phyloP scores from a whole-genome alignment of 495 filamentous ascomycete species.

The Trichoderma gamsii region DNA sequence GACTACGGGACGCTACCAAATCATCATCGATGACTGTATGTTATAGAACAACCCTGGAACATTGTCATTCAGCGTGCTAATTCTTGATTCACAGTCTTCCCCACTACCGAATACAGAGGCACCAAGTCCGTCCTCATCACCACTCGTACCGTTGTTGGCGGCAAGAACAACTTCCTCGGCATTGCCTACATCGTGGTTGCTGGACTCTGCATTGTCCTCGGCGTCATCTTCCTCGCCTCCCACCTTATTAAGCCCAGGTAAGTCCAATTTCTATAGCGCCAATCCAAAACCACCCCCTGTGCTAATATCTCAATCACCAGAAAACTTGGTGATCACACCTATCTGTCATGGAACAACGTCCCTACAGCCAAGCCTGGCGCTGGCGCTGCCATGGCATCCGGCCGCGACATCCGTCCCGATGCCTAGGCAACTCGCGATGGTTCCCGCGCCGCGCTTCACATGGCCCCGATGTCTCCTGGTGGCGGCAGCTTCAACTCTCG shows the following conservation, averaged over 20 bases:
- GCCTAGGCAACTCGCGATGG: constrained; percentile 15
- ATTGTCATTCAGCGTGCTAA: constrained; percentile 24
- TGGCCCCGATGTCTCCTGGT: background rate
- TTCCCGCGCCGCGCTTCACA: constrained; percentile 2
- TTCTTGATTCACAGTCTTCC: constrained; percentile 53
- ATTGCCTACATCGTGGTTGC: constrained; percentile 94
- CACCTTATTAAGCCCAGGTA: constrained; percentile 87
- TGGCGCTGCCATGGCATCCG: constrained; percentile 30
- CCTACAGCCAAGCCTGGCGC: constrained; percentile 49
- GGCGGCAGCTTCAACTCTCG: background rate
- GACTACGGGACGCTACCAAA: constrained; percentile 60
- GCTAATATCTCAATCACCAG: constrained; percentile 35
- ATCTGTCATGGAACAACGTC: constrained; percentile 95
- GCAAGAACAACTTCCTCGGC: constrained; percentile 91
- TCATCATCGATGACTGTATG: constrained; percentile 26
- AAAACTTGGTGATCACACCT: constrained; percentile 96
- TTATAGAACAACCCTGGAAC: background rate
- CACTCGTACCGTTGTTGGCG: constrained; percentile 90
- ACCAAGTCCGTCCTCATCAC: constrained; percentile 92
- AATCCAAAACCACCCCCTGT: background rate
- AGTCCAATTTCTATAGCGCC: constrained; percentile 19
- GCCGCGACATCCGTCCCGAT: constrained; percentile 23
- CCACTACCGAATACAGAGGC: constrained; percentile 74
- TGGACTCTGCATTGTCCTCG: constrained; percentile 84
- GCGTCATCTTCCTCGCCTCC: constrained; percentile 77